Evolutionary conservation across 2,329 filamentous ascomycete species (phyloP).

Genomic region (Penicillium sclerotigenum): DNA sequence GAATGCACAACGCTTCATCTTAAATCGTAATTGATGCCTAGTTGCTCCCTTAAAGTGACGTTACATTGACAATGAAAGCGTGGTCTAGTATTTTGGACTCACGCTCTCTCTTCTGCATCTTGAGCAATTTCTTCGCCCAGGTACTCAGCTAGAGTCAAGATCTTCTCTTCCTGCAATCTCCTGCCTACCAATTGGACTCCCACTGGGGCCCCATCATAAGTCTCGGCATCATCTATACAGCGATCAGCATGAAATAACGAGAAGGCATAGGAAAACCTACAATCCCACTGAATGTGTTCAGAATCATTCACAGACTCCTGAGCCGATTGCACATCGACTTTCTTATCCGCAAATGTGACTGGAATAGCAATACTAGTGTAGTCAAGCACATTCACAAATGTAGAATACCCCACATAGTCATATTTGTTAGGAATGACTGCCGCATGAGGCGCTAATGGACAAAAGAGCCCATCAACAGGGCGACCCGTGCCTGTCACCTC

Average conservation of each 20-base stretch:
- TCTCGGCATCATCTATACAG: conserved; percentile 46
- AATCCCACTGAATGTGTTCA: conserved; percentile 50
- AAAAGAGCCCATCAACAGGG: conserved; percentile 53
- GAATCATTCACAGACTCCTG: conserved; percentile 42
- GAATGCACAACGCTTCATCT: background rate
- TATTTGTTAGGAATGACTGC: conserved; percentile 44
- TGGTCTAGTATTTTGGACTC: background rate
- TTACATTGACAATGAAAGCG: background rate
- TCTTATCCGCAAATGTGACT: conserved; percentile 53
- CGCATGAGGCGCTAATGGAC: conserved; percentile 43
- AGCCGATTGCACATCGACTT: conserved; percentile 44
- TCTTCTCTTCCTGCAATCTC: conserved; percentile 53
- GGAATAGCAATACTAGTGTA: conserved; percentile 56
- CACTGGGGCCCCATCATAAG: conserved; percentile 50
- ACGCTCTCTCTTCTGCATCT: background rate
- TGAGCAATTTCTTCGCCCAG: conserved; percentile 26
- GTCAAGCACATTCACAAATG: conserved; percentile 55
- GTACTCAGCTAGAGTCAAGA: conserved; percentile 46
- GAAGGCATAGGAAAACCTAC: conserved; percentile 36
- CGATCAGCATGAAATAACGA: background rate
- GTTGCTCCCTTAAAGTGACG: background rate
- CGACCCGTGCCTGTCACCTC: conserved; percentile 49
- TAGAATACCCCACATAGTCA: conserved; percentile 47
- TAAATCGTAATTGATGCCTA: background rate
- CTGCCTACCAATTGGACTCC: conserved; percentile 49